phyloP scores from a whole-genome alignment of 2,329 filamentous ascomycete species.

The Canariomyces notabilis region DNA sequence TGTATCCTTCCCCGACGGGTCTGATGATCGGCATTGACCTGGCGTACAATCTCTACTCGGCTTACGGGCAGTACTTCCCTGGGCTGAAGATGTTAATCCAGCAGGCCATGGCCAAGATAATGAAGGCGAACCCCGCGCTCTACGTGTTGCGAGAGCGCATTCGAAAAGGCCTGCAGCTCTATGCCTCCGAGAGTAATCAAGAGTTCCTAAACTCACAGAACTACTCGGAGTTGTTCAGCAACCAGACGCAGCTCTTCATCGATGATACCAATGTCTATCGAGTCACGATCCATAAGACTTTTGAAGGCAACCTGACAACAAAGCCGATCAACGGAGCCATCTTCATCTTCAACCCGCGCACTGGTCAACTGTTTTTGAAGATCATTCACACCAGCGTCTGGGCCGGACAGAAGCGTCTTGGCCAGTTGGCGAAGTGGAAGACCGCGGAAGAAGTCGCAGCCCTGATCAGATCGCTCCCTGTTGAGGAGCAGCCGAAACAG shows the following conservation, averaged over 20 bases:
- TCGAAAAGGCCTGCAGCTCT: conserved; percentile 93
- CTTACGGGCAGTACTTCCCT: conserved; percentile 98
- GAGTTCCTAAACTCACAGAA: conserved; percentile 99
- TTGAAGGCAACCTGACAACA: conserved; percentile 96
- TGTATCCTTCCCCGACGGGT: conserved; percentile 94
- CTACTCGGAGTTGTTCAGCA: conserved; percentile 98
- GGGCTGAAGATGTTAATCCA: conserved; percentile 92
- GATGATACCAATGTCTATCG: conserved; percentile 99
- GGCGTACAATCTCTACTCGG: conserved; percentile 96
- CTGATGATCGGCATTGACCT: conserved; percentile 97
- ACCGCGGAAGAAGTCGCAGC: conserved; percentile 99
- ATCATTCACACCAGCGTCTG: conserved; percentile 99
- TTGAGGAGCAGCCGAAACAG: conserved; percentile 98
- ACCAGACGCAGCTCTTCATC: conserved; percentile 97
- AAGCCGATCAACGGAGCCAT: conserved; percentile 99
- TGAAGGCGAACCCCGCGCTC: conserved; percentile 97
- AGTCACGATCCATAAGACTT: conserved; percentile 99
- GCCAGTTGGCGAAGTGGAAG: conserved; percentile 98
- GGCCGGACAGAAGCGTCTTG: conserved; percentile 98
- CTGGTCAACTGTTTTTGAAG: conserved; percentile 95
- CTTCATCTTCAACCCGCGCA: conserved; percentile 99
- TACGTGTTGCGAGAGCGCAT: conserved; percentile 98
- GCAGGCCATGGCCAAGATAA: conserved; percentile 98
- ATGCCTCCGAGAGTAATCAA: conserved; percentile 97
- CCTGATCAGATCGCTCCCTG: conserved; percentile 87